Base-by-base conservation (phyloP, 306 rosid species). In the Quercus variabilis region DNA sequence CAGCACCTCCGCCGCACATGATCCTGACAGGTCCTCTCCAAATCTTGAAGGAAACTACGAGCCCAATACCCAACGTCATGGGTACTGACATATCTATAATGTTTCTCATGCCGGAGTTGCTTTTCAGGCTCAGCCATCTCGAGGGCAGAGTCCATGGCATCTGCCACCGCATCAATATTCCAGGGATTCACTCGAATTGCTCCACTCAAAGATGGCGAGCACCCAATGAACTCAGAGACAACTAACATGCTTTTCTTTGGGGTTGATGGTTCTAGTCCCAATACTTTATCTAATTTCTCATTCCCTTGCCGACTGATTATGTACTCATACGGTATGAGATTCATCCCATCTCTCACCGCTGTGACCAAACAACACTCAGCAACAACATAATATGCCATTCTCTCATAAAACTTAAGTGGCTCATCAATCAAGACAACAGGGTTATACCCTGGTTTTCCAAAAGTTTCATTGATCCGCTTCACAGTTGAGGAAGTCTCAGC, bases 31-130 rank as follows among this genome's bases (percentile, higher is more conserved):
- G 93, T 83, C 84, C 97, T 87, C 83, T 86, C 95, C 88, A 93
- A 80, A 84, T 93, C 98, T 51, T 83, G 92, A 31, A 91, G 83
- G 85, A 93, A 93, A 79, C 98, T 93, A 3, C 86, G 95, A 51
- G 98, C 98, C 98, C 98, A 93, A 59, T 93, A 93, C 33, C 90
- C 97, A 4, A 93, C 94, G 73, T 93, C 97, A 75, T 93, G 98
- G 2, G 97, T 90, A 58, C 98, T 93, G 51, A 93, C 97, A 87
- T 93, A 93, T 75, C 86, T 86, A 74, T 89, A 93, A 86, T 93
- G 98, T 83, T 93, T 93, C 87, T 93, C 98, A 81, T 93, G 98
- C 72, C 98, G 87, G 13, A 93, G 91, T 85, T 90, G 90, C 72
- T 91, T 91, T 76, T 93, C 98, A 0, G 95, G 74, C 55, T 83